Base-by-base conservation (phyloP, 495 filamentous ascomycete species). In the Aspergillus coremiiformis region DNA sequence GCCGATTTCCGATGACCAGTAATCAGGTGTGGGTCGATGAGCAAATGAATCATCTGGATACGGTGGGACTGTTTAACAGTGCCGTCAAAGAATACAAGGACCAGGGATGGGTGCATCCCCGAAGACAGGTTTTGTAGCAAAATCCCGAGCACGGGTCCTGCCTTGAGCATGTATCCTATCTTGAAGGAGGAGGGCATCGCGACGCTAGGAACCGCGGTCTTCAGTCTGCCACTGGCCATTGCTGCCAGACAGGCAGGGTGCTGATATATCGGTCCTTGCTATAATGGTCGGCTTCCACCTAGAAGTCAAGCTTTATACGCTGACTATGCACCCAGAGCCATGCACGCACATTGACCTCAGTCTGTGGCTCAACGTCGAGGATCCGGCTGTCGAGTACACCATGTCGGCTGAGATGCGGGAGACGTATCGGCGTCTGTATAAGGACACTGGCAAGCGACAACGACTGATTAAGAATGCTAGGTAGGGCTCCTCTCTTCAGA, bases 81-180 rank as follows among this genome's bases (percentile, higher is more conserved):
- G 62, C 64, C 1, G 64, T 63, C 11, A 54, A 60, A 17, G 69
- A 73, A 39, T 67, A 68, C 57, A 67, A 70, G 44, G 65, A 64
- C 29, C 44, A 68, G 49, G 71, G 67, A 27, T 72, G 70, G 70
- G 30, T 67, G 69, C 23, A 68, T 75, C 44, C 52, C 62, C 32
- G 63, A 66, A 44, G 72, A 72, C 39, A 70, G 78, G 47, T 65
- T 83, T 41, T 81, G 75, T 45, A 77, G 83, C 62, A 84, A 84
- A 55, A 75, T 84, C 43, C 77, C 79, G 1, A 63, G 71, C 14
- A 84, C 79, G 1, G 80, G 78, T 63, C 77, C 81, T 47, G 82
- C 78, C 5, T 56, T 83, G 12, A 73, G 71, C 52, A 80, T 76
- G 15, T 82, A 78, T 58, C 66, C 67, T 8, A 67, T 67, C 23